phyloP scores from a whole-genome alignment of 2,329 filamentous ascomycete species.

The Coleophoma eucalyptorum region DNA sequence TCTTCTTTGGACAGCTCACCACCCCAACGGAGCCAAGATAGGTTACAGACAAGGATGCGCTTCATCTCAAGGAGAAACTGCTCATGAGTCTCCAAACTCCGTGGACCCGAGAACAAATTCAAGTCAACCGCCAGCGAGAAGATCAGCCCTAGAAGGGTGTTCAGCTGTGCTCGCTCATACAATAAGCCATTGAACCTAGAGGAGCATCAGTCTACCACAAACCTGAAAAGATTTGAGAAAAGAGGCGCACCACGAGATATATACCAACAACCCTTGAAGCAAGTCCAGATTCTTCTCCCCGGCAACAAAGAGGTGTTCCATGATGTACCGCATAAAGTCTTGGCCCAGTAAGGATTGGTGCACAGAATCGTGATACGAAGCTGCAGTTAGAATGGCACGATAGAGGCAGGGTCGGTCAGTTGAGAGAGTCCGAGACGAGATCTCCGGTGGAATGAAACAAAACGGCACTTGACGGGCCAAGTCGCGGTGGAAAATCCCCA shows the following conservation, averaged over 20 bases:
- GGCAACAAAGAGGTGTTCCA: constrained; percentile 1
- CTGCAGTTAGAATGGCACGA: constrained; percentile 3
- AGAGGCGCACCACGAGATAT: constrained; percentile 4
- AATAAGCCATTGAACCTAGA: background rate
- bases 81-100: constrained; percentile 23
- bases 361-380: constrained; percentile 5
- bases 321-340: constrained; percentile 2
- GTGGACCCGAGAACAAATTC: background rate
- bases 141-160: background rate
- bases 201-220: background rate
- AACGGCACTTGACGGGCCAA: constrained; percentile 7
- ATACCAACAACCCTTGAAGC: constrained; percentile 9
- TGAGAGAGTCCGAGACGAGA: constrained; percentile 1
- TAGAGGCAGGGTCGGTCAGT: constrained; percentile 7
- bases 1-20: constrained; percentile 12
- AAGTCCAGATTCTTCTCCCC: constrained; percentile 6
- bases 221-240: background rate
- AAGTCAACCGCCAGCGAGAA: background rate
- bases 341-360: constrained; percentile 1
- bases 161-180: background rate
- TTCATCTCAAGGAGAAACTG: background rate
- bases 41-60: background rate
- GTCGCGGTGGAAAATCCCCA: constrained; percentile 2
- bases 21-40: background rate
- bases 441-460: background rate